Conservation (phyloP, 176 grass and related monocot species). For the Themeda triandra region DNA sequence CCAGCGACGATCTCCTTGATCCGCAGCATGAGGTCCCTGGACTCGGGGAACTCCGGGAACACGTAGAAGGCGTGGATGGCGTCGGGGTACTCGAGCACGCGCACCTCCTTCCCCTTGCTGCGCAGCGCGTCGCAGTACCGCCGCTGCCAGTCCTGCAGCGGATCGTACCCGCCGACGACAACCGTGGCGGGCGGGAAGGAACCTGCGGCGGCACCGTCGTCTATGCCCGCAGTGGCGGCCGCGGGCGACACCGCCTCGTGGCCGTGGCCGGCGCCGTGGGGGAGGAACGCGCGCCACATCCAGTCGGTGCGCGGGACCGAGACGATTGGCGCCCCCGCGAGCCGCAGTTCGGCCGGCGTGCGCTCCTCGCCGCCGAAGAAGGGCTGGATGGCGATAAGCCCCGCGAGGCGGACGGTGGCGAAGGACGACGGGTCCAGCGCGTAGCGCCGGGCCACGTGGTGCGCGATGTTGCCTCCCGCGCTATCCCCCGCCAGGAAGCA, state of each 20-base stretch:
- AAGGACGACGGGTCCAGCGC: neutral
- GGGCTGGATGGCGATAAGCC: conserved; percentile 69
- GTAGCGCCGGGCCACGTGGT: conserved; percentile 75
- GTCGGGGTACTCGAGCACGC: conserved; percentile 62
- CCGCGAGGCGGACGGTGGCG: conserved; percentile 23
- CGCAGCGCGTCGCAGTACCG: conserved; percentile 53
- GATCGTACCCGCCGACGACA: conserved; percentile 74
- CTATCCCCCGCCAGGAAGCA: conserved; percentile 82
- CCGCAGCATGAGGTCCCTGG: conserved; percentile 44
- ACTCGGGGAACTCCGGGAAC: conserved; percentile 61
- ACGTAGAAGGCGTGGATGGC: conserved; percentile 85
- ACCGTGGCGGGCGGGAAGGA: conserved; percentile 58
- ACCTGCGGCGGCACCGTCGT: conserved; percentile 36
- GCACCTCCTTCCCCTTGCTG: conserved; percentile 32
- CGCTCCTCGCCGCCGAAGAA: conserved; percentile 89
- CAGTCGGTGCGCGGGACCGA: conserved; percentile 53
- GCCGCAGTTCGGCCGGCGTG: conserved; percentile 55
- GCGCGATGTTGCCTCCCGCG: conserved; percentile 75
- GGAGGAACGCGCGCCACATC: conserved; percentile 90
- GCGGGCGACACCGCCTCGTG: conserved; percentile 43
- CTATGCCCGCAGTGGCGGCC: neutral
- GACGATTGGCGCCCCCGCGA: conserved; percentile 60
- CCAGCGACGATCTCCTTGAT: conserved; percentile 53
- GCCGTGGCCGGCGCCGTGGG: conserved; percentile 43
- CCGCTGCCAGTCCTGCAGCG: conserved; percentile 75